Conservation (phyloP, 2,329 filamentous ascomycete genomes). For the Aquanectria penicillioides region DNA sequence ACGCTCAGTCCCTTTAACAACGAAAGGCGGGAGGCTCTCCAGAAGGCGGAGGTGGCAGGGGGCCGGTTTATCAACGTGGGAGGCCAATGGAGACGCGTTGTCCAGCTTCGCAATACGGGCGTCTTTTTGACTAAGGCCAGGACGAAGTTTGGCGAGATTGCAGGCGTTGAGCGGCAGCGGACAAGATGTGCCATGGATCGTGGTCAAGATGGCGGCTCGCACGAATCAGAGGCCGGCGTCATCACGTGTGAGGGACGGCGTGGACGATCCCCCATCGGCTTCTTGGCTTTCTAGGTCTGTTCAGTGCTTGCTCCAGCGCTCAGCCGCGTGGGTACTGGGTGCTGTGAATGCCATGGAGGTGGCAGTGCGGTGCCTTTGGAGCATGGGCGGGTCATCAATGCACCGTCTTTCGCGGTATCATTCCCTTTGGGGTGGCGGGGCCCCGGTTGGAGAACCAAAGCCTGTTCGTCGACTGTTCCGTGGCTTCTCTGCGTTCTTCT, state of each 20-base stretch:
- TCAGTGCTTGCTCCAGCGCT: not conserved
- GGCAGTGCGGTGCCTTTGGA: constrained; percentile 29
- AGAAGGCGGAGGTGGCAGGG: not conserved
- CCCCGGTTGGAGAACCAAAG: not conserved
- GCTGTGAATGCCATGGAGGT: constrained; percentile 15
- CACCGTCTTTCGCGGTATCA: constrained; percentile 38
- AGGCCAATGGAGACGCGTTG: not conserved
- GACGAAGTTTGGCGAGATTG: constrained; percentile 20
- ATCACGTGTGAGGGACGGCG: constrained; percentile 34
- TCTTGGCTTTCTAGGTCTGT: not conserved
- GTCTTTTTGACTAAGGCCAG: not conserved
- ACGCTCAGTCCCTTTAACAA: not conserved
- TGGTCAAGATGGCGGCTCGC: constrained; percentile 12
- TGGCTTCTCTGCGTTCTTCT: no score
- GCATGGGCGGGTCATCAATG: constrained; percentile 44
- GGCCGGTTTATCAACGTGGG: not conserved
- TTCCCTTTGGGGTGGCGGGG: constrained; percentile 23
- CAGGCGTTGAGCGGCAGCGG: constrained; percentile 16
- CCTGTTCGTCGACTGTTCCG: no score
- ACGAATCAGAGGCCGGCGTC: constrained; percentile 32
- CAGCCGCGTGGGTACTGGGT: not conserved
- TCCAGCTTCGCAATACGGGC: not conserved
- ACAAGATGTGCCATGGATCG: constrained; percentile 2
- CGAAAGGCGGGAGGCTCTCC: not conserved
- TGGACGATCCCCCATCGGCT: constrained; percentile 24